Evolutionary conservation across 2,329 filamentous ascomycete species (phyloP), one percentile per base, ranked within the genome.

Genomic region (Ophiostoma triangulosporum): DNA sequence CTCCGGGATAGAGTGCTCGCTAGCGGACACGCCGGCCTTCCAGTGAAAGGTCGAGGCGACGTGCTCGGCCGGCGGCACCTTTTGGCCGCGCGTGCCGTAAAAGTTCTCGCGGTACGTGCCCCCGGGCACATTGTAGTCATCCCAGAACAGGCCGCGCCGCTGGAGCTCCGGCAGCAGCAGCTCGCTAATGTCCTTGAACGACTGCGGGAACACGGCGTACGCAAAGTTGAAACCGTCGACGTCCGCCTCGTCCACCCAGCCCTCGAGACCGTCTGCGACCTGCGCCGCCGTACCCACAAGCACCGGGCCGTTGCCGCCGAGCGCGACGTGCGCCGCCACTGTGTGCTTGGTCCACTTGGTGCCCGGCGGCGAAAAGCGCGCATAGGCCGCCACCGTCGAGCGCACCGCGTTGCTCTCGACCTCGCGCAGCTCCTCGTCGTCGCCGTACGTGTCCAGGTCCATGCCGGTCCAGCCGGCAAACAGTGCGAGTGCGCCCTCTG

Each of bases 191-290:
- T 86, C 83, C 53, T 81, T 74, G 63, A 86, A 86, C 0, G 52
- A 50, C 78, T 80, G 35, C 74, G 73, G 0, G 81, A 83, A 50
- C 6, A 54, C 26, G 8, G 33, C 56, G n/a, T 56, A 55, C 7
- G 63, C 81, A 64, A 88, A 75, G 62, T 88, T 88, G 66, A 88
- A 88, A 0, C 84, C 84, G 62, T 88, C 84, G 1, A 88, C 76
- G 58, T 85, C 84, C 0, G 81, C 82, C 63, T 86, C 83, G 4
- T 69, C 61, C 0, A 87, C 70, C 83, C 84, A 88, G 1, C 70
- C 66, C 65, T 88, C 81, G 53, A 88, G 70, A 33, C 76, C 73
- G 62, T 88, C 83, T 0, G 81, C 84, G 1, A 88, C 81, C 58
- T 79, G 75, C n/a, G 72, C 64, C 0, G 83, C 69, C 0, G 81